A percentile compares a stretch with the other conserved stretches of the same genome.
These are phyloP conservation scores for Pseudogymnoascus sp. DNA, from an alignment of 2,329 filamentous ascomycete genomes.

Conservation along the genomic window DNA sequence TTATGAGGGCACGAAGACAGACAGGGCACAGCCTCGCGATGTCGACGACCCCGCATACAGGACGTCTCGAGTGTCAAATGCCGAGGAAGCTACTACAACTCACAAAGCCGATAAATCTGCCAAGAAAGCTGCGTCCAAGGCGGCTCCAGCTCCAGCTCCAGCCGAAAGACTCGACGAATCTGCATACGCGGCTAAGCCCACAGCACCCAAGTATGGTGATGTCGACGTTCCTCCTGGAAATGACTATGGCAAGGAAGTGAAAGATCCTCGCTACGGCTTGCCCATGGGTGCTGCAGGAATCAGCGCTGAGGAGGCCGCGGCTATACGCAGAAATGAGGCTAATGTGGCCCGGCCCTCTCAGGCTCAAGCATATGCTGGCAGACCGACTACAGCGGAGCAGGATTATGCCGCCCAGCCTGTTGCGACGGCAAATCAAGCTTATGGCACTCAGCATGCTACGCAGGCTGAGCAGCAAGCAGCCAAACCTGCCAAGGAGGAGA, in stretches of 20 bases:
- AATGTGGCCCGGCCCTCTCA: too few species aligned
- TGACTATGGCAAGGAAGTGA: not conserved
- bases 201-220: not conserved
- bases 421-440: not conserved
- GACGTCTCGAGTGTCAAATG: not conserved
- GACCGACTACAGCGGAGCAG: not conserved
- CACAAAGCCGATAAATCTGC: not conserved
- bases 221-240: constrained; percentile 1
- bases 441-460: constrained; percentile 14
- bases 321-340: not conserved
- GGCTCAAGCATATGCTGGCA: not conserved
- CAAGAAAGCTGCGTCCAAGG: not conserved
- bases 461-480: constrained; percentile 18
- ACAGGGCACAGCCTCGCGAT: not conserved
- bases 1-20: not conserved
- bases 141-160: not conserved
- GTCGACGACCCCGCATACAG: not conserved
- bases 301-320: not conserved
- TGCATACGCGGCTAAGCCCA: not conserved
- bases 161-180: not conserved
- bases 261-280: constrained; percentile 4
- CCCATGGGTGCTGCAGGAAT: not conserved
- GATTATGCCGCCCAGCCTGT: not conserved
- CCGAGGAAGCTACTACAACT: not conserved
- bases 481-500: constrained; percentile 13